A percentile compares a stretch with the other conserved stretches of the same genome.
Evolutionary conservation across 257 asterid species (phyloP).

Genomic region (Solanum habrochaites): DNA sequence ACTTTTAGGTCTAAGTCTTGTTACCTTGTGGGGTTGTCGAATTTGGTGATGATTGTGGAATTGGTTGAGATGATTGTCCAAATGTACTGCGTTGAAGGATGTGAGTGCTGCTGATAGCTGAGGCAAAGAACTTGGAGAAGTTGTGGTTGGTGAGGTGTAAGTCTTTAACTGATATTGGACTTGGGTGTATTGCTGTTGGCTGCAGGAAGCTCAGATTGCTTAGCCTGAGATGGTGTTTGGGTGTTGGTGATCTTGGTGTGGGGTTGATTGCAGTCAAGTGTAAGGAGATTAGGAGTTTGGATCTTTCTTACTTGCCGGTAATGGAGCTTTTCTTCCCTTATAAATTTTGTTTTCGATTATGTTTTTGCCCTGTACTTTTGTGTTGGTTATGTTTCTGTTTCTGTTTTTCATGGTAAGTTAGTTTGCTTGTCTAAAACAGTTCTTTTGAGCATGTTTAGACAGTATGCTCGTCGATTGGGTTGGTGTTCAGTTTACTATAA

Average conservation of each 20-base stretch:
- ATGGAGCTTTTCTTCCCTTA: constrained; percentile 1
- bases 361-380: not conserved
- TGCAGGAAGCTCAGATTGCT: constrained; percentile 68
- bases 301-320: constrained; percentile 85
- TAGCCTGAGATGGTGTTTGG: constrained; percentile 81
- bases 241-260: constrained; percentile 88
- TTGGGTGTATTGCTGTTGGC: constrained; percentile 91
- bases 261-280: constrained; percentile 84
- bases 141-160: constrained; percentile 72
- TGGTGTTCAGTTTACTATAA: not conserved
- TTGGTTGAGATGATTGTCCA: constrained; percentile 77
- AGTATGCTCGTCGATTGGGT: not conserved
- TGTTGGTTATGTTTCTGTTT: not conserved
- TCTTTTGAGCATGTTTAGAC: not conserved
- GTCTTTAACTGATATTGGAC: constrained; percentile 62
- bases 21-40: constrained; percentile 49
- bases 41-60: constrained; percentile 45
- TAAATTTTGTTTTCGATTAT: not conserved
- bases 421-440: not conserved
- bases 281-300: constrained; percentile 59
- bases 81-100: constrained; percentile 62
- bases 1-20: constrained; percentile 60
- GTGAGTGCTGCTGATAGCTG: constrained; percentile 62
- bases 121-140: constrained; percentile 76
- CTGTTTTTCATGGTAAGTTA: not conserved